Evolutionary conservation across 164 flowering plant genomes (phyloP).

Genomic region (Cinnamomum micranthum): DNA sequence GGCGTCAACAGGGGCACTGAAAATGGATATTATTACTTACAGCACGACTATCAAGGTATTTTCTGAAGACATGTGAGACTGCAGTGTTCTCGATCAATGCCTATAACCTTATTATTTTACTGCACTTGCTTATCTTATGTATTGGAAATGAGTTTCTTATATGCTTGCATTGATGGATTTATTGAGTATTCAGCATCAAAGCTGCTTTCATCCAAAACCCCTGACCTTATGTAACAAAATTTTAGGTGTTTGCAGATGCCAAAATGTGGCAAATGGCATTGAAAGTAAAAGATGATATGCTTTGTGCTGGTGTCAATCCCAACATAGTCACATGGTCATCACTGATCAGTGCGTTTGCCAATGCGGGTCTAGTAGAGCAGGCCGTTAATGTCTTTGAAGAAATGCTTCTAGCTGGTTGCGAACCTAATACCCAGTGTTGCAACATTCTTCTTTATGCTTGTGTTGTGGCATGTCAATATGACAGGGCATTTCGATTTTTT

Average conservation of each 20-base stretch:
- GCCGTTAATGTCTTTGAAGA: slow-evolving; percentile 70
- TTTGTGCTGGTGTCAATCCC: slow-evolving; percentile 68
- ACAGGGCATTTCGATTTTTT: slow-evolving; percentile 82
- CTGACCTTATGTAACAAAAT: not conserved
- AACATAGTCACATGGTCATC: slow-evolving; percentile 85
- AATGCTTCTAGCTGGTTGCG: slow-evolving; percentile 72
- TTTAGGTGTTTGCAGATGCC: slow-evolving; percentile 86
- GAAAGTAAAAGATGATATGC: slow-evolving; percentile 78
- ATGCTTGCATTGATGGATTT: not conserved
- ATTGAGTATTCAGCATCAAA: not conserved
- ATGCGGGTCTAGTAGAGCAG: slow-evolving; percentile 76
- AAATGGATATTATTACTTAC: slow-evolving; percentile 82
- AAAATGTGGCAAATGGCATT: slow-evolving; percentile 87
- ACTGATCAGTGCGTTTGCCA: slow-evolving; percentile 86
- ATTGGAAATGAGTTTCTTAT: not conserved
- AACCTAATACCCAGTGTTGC: slow-evolving; percentile 78
- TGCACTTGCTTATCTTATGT: not conserved
- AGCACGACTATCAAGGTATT: slow-evolving; percentile 87
- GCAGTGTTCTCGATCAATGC: not conserved
- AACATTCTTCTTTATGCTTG: slow-evolving; percentile 84
- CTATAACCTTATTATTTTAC: slow-evolving; percentile 1
- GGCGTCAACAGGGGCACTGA: slow-evolving; percentile 53
- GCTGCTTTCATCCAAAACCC: not conserved
- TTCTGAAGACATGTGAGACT: not conserved
- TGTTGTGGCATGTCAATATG: slow-evolving; percentile 82